Evolutionary conservation across 164 flowering plant species (phyloP).

Genomic region (Dillenia suffruticosa): DNA sequence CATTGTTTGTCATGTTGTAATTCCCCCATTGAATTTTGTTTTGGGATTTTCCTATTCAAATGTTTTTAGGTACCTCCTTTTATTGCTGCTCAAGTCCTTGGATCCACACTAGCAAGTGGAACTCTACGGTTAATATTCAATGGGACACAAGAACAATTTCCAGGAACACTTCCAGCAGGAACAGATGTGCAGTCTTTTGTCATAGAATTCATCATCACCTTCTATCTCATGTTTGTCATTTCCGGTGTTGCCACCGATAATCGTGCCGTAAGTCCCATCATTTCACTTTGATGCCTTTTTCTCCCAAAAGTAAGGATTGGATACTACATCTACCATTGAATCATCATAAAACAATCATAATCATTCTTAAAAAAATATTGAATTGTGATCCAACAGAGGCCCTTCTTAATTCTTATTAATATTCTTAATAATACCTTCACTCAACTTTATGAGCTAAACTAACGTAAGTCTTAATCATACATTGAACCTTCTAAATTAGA

Average conservation of each 20-base stretch:
- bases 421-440: too few relatives aligned
- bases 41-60: background rate
- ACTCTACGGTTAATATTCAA: constrained; percentile 32
- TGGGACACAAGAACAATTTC: constrained; percentile 28
- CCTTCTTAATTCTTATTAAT: too few relatives aligned
- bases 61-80: constrained; percentile 35
- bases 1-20: too few relatives aligned
- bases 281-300: background rate
- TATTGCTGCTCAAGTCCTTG: constrained; percentile 35
- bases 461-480: too few relatives aligned
- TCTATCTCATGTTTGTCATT: constrained; percentile 60
- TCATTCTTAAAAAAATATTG: too few relatives aligned
- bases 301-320: too few relatives aligned
- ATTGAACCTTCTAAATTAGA: too few relatives aligned
- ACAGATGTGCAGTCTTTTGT: constrained; percentile 40
- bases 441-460: too few relatives aligned
- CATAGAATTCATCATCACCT: constrained; percentile 52
- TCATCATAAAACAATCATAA: too few relatives aligned
- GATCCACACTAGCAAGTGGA: constrained; percentile 45
- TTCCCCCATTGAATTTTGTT: too few relatives aligned
- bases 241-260: constrained; percentile 61
- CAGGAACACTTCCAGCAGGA: constrained; percentile 42
- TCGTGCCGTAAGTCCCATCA: constrained; percentile 32
- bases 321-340: too few relatives aligned
- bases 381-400: too few relatives aligned